Evolutionary conservation across 2,329 filamentous ascomycete species (phyloP), one percentile per base, ranked within the genome.

Genomic region (Fusarium graminum): DNA sequence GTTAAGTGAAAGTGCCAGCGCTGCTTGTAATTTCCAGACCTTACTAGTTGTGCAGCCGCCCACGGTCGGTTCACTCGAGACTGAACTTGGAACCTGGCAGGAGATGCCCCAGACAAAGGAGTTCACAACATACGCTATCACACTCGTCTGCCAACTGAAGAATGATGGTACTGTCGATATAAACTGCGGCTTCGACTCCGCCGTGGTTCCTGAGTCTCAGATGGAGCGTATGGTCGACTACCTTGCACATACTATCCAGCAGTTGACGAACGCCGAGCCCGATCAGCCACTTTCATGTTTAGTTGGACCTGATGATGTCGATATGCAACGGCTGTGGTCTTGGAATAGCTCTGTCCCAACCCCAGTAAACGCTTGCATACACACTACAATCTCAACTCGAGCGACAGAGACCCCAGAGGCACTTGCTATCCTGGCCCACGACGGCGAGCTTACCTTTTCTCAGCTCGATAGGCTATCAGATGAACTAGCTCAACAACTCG

Each of bases 311-410:
- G 46, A 50, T 40, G n/a, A 10, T 28, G 4, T 40, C 10, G 53
- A 57, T 14, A 16, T 51, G 17, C 26, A 60, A 1, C 45, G 51
- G 16, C 46, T 70, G 12, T 69, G 66, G 68, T 36, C 41, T 3
- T 69, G 68, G 64, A 72, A 72, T 34, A 47, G 34, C 7, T 36
- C 11, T 4, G 51, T 71, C 2, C 69, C 68, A 16, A 41, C 25
- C 9, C 14, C 55, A 2, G 22, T 57, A 1, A 40, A 70, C 10
- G 16, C 42, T 3, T 66, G 59, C 25, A 59, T 72, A 1, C 68
- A 75, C 25, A 14, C 8, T 3, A 14, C 40, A 7, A 57, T 57
- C 3, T 44, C 45, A 9, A 26, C 26, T 14, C 46, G 32, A 9
- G 46, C 40, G 43, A 25, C 7, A 4, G 16, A n/a, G 1, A 46